Evolutionary conservation across 139 green algal species (phyloP), one percentile per base, ranked within the genome.

Genomic region (Coelastrella sp.): DNA sequence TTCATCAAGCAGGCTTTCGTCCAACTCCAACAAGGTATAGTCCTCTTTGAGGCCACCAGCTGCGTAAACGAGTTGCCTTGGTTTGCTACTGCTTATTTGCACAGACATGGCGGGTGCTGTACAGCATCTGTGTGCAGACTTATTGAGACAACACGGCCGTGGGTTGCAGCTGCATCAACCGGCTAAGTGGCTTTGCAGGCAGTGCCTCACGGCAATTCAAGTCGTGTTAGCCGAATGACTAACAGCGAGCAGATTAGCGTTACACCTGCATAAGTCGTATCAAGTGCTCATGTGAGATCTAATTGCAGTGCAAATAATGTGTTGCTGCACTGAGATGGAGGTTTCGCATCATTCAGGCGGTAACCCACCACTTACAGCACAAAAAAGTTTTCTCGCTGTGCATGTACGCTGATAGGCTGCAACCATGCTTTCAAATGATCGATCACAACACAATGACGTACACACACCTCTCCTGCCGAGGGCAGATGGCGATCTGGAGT

Each of bases 21-120:
- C 86, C 5, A 90, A 41, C 40, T 92, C 86, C 21, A 92, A 27
- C 2, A 92, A 83, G 0, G 66, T 48, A 40, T 84, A 48, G 57
- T 89, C 85, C 5, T 23, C 50, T 7, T 78, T 71, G 4, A 89
- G 79, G 21, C 79, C 79, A 23, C 45, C 43, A 15, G 60, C 45
- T 32, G 41, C 37, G 43, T 85, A 85, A 43, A 79, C 64, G 64
- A 85, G 79, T 32, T 85, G 79, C 25, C 79, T 60, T 8, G 79
- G 64, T 32, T 74, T 73, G 40, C 37, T 59, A 30, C 32, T 60
- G 77, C 77, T 84, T n/a, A 84, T 59, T 23, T 84, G 77, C 37
- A 84, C 38, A 27, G 77, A 84, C 77, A 84, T 84, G 8, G 62
- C 5, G n/a, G 57, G 23, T 66, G 2, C 13, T 57, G 1, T 57